Evolutionary conservation across 1,284 basidiomycete species (phyloP).

Genomic region (Rhizopogon parksii): DNA sequence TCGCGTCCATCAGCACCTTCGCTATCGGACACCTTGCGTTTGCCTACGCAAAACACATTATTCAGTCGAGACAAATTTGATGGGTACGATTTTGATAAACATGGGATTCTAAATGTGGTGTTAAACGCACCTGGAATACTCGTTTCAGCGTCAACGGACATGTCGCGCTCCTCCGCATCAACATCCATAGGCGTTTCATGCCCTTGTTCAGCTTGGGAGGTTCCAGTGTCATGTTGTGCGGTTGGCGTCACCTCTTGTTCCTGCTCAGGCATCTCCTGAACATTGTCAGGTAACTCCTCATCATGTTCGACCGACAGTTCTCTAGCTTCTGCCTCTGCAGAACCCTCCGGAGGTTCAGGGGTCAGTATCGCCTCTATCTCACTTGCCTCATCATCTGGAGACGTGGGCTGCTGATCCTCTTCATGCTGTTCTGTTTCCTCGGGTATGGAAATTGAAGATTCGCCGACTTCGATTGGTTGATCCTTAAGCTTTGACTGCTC

Average conservation of each 20-base stretch:
- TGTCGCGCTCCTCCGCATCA: constrained; percentile 11
- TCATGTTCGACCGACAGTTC: constrained; percentile 2
- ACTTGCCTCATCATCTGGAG: constrained; percentile 13
- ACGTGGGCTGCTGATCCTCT: not conserved
- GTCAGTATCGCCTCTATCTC: constrained; percentile 5
- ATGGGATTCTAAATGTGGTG: not conserved
- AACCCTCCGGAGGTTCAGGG: constrained; percentile 14
- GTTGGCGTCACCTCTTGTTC: constrained; percentile 14
- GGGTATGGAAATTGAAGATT: not conserved
- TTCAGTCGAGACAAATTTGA: not conserved
- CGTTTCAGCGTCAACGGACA: not conserved
- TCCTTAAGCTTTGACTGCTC: not conserved
- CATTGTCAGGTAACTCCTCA: not conserved
- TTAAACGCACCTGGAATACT: not conserved
- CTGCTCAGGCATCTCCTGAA: not conserved
- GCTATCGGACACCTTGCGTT: constrained; percentile 58
- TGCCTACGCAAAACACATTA: constrained; percentile 35
- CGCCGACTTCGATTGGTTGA: not conserved
- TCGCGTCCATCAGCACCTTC: constrained; percentile 51
- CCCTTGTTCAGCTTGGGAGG: not conserved
- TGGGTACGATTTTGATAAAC: not conserved
- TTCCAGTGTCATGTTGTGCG: not conserved
- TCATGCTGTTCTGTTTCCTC: not conserved
- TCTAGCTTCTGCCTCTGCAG: constrained; percentile 10
- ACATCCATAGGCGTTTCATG: constrained; percentile 6